Percentiles rank a stretch among this genome's conserved stretches.
Evolutionary conservation across 495 filamentous ascomycete species (phyloP).

Genomic region (Niebla homalea): DNA sequence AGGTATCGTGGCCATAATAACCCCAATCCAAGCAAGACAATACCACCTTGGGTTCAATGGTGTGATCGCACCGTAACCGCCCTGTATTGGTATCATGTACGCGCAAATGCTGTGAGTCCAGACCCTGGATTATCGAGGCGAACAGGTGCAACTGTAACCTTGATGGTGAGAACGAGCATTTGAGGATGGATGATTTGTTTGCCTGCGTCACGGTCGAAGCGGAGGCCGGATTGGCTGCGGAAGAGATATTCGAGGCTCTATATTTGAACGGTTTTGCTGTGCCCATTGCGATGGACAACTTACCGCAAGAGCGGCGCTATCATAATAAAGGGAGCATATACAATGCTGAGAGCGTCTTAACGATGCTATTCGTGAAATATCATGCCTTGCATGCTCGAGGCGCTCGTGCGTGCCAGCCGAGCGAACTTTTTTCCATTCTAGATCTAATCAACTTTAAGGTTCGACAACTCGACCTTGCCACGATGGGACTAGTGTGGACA

Average conservation of each 20-base stretch:
- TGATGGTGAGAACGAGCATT: slow-evolving; percentile 42
- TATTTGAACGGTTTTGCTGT: slow-evolving; percentile 34
- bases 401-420: too few relatives aligned
- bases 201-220: slow-evolving; percentile 25
- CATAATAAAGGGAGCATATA: background rate
- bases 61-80: slow-evolving; percentile 43
- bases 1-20: slow-evolving; percentile 26
- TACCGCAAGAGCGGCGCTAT: background rate
- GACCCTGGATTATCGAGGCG: slow-evolving; percentile 45
- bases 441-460: too few relatives aligned
- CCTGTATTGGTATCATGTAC: slow-evolving; percentile 47
- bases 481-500: too few relatives aligned
- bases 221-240: slow-evolving; percentile 32
- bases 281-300: slow-evolving; percentile 27
- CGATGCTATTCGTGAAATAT: background rate
- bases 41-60: slow-evolving; percentile 34
- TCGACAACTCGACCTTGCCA: too few relatives aligned
- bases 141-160: slow-evolving; percentile 44
- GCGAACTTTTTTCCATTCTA: too few relatives aligned
- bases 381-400: too few relatives aligned
- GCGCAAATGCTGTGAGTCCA: slow-evolving; percentile 45
- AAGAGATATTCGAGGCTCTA: slow-evolving; percentile 33
- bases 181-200: slow-evolving; percentile 37
- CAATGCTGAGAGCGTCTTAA: background rate
- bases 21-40: slow-evolving; percentile 49